A percentile compares a stretch with the other conserved stretches of the same genome.
Conservation (phyloP, 495 filamentous ascomycete species). For the Penicillium canescens region DNA sequence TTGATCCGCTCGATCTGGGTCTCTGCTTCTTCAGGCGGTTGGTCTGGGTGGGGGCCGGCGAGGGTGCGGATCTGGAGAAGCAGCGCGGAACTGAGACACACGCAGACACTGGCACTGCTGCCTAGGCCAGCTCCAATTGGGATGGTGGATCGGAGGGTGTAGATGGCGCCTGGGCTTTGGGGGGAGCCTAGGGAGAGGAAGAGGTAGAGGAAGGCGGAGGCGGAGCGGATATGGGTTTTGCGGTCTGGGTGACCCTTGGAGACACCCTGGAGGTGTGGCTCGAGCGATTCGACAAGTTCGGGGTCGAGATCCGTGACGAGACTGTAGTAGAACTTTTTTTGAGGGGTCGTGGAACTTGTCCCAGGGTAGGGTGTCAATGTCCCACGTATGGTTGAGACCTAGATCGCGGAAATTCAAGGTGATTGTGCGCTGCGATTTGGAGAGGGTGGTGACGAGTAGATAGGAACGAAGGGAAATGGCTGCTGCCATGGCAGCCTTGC, state of each 20-base stretch:
- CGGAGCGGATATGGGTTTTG: conserved; percentile 78
- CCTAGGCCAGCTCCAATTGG: conserved; percentile 91
- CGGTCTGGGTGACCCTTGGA: conserved; percentile 64
- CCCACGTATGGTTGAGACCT: conserved; percentile 82
- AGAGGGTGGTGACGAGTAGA: conserved; percentile 86
- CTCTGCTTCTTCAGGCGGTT: conserved; percentile 76
- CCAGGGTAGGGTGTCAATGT: conserved; percentile 90
- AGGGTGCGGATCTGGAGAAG: conserved; percentile 86
- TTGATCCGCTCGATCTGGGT: conserved; percentile 92
- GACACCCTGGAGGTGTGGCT: conserved; percentile 70
- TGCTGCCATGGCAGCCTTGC: conserved; percentile 93
- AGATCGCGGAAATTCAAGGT: conserved; percentile 88
- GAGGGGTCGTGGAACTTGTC: conserved; percentile 68
- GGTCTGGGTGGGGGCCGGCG: conserved; percentile 84
- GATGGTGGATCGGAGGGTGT: conserved; percentile 90
- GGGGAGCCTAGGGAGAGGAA: conserved; percentile 83
- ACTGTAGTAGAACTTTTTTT: conserved; percentile 92
- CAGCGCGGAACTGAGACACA: conserved; percentile 85
- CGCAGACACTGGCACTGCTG: conserved; percentile 87
- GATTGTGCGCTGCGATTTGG: conserved; percentile 81
- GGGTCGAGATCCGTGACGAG: conserved; percentile 80
- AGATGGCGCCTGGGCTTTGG: conserved; percentile 75
- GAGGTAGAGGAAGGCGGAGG: conserved; percentile 86
- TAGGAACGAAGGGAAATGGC: conserved; percentile 94
- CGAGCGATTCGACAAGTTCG: conserved; percentile 73